phyloP scores from a whole-genome alignment of 2,329 filamentous ascomycete species.

The Tolypocladium cylindrosporum region DNA sequence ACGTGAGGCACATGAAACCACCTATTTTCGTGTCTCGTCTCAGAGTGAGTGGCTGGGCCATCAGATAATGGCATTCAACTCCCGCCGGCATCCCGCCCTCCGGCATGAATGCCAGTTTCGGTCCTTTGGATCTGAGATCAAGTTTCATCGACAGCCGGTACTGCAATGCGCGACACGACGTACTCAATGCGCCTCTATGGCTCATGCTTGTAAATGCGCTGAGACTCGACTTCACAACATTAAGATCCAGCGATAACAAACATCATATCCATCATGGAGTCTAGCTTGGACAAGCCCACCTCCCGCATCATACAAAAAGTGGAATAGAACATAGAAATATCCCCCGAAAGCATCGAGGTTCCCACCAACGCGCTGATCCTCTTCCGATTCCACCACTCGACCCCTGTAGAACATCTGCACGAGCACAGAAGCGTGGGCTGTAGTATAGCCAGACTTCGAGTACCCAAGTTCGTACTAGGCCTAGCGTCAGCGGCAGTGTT shows the following conservation, averaged over 20 bases:
- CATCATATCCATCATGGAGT: neutral
- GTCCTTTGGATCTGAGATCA: neutral
- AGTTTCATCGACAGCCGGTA: neutral
- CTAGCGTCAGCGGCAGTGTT: neutral
- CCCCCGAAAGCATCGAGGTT: neutral
- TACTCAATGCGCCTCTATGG: neutral
- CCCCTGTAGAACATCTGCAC: neutral
- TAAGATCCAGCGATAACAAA: neutral
- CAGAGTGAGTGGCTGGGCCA: neutral
- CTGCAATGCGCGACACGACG: neutral
- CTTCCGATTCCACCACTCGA: neutral
- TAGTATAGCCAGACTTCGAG: neutral
- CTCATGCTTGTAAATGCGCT: no score
- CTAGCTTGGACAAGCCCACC: neutral
- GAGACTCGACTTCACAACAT: neutral
- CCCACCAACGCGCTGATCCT: neutral
- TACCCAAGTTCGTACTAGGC: neutral
- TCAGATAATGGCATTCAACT: neutral
- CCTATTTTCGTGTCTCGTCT: neutral
- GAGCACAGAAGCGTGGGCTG: neutral
- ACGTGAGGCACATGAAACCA: neutral
- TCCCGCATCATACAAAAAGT: neutral
- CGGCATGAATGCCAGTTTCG: neutral
- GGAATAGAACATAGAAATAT: neutral
- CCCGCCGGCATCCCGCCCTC: neutral